Conservation (phyloP, 305 asterid species). For the Fraxinus angustifolia region DNA sequence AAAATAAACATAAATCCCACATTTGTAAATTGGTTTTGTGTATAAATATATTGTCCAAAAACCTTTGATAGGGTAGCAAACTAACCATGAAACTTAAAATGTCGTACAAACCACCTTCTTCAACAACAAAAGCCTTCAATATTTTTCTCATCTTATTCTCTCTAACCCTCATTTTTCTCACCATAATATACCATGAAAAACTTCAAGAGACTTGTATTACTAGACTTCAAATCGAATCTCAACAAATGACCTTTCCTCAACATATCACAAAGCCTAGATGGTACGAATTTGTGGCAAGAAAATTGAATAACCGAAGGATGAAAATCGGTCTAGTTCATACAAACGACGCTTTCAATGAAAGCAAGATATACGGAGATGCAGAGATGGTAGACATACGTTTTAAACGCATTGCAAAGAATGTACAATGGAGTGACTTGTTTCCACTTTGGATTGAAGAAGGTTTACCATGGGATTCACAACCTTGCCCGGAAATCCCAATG, state of each 20-base stretch:
- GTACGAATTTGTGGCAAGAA: slow-evolving; percentile 37
- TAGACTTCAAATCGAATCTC: slow-evolving; percentile 24
- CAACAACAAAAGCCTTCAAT: slow-evolving; percentile 12
- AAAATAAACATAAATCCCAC: neutral
- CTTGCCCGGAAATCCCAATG: slow-evolving; percentile 59
- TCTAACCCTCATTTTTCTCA: slow-evolving; percentile 30
- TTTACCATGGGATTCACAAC: slow-evolving; percentile 21
- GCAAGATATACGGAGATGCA: neutral
- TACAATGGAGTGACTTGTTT: slow-evolving; percentile 50
- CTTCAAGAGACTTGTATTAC: slow-evolving; percentile 21
- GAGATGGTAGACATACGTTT: slow-evolving; percentile 34
- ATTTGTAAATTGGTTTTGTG: neutral
- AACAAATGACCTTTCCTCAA: slow-evolving; percentile 12
- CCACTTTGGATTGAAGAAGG: slow-evolving; percentile 51
- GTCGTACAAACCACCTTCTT: neutral
- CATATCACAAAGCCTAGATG: slow-evolving; percentile 29
- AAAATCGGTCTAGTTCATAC: slow-evolving; percentile 24
- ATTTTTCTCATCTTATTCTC: slow-evolving; percentile 30
- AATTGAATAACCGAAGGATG: slow-evolving; percentile 27
- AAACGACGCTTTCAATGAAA: neutral
- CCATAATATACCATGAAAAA: slow-evolving; percentile 35
- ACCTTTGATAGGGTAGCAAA: neutral
- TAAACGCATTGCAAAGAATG: slow-evolving; percentile 25
- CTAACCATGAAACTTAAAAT: neutral
- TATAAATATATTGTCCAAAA: neutral